Percentiles rank a stretch among this genome's conserved stretches.
phyloP scores from a whole-genome alignment of 768 basidiomycete genomes.

The Tulasnella sp. region DNA sequence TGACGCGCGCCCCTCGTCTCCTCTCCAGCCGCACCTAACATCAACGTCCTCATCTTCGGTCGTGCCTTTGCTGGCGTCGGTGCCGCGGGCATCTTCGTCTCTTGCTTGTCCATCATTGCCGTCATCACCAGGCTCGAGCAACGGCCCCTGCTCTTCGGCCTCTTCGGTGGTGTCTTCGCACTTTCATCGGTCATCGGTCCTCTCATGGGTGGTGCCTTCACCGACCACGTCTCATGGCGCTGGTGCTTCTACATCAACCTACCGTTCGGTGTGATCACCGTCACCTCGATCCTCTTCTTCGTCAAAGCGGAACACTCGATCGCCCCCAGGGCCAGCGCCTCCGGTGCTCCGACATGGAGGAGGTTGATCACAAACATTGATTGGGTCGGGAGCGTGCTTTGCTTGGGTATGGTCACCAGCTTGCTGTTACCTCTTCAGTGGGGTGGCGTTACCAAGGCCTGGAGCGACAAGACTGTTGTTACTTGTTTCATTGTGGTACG shows the following conservation, averaged over 20 bases:
- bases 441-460: constrained; percentile 43
- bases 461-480: constrained; percentile 39
- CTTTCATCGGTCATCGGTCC: constrained; percentile 34
- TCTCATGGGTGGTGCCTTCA: constrained; percentile 38
- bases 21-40: constrained; percentile 30
- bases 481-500: constrained; percentile 30
- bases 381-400: constrained; percentile 39
- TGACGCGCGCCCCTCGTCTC: too few relatives aligned
- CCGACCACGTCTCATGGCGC: constrained; percentile 40
- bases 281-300: constrained; percentile 38
- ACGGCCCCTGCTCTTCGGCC: constrained; percentile 39
- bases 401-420: constrained; percentile 37
- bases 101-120: constrained; percentile 34
- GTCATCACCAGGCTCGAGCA: constrained; percentile 34
- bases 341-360: constrained; percentile 27
- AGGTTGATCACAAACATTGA: constrained; percentile 34
- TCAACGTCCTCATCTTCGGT: constrained; percentile 41
- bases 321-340: constrained; percentile 22
- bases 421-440: constrained; percentile 43
- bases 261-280: constrained; percentile 36
- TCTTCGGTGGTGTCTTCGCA: constrained; percentile 43
- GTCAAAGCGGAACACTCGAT: constrained; percentile 34
- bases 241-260: constrained; percentile 37
- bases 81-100: constrained; percentile 39
- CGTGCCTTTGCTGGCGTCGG: constrained; percentile 48